Percentiles rank a stretch among this genome's conserved stretches.
phyloP scores from a whole-genome alignment of 2,329 filamentous ascomycete genomes.

The Hymenoscyphus infarciens region DNA sequence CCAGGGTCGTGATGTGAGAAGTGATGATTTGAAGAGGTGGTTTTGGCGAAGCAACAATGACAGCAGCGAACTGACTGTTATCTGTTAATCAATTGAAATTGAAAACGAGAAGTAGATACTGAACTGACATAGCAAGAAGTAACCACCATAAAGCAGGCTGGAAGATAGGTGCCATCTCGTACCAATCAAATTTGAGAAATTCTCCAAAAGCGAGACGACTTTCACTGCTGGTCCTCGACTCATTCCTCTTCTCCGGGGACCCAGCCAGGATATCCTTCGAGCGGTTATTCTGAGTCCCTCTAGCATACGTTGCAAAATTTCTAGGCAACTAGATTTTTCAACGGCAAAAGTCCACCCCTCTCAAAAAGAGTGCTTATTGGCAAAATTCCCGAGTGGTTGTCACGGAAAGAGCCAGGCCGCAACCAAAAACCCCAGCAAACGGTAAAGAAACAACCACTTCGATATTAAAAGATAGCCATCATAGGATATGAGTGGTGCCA shows the following conservation, averaged over 20 bases:
- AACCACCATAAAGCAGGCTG: not conserved
- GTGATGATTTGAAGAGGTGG: conserved; percentile 13
- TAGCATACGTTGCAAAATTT: not conserved
- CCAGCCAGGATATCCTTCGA: not conserved
- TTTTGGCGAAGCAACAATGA: not conserved
- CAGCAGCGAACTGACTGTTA: conserved; percentile 5
- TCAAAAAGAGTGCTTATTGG: not conserved
- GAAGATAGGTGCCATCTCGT: not conserved
- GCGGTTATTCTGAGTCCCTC: not conserved
- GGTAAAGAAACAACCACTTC: not conserved
- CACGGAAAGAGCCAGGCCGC: not conserved
- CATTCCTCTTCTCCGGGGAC: not conserved
- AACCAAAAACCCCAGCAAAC: not conserved
- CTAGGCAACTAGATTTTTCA: not conserved
- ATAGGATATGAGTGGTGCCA: not conserved
- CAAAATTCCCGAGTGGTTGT: not conserved
- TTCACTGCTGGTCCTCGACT: not conserved
- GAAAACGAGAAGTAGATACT: not conserved
- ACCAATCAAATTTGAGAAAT: not conserved
- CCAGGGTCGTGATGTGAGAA: conserved; percentile 21
- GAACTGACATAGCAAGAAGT: conserved; percentile 5
- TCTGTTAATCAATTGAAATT: not conserved
- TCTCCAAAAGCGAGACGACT: not conserved
- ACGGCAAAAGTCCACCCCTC: conserved; percentile 1
- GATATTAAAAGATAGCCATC: not conserved